phyloP scores from a whole-genome alignment of 805 yeast genomes.

The Saccharomyces mikatae region DNA sequence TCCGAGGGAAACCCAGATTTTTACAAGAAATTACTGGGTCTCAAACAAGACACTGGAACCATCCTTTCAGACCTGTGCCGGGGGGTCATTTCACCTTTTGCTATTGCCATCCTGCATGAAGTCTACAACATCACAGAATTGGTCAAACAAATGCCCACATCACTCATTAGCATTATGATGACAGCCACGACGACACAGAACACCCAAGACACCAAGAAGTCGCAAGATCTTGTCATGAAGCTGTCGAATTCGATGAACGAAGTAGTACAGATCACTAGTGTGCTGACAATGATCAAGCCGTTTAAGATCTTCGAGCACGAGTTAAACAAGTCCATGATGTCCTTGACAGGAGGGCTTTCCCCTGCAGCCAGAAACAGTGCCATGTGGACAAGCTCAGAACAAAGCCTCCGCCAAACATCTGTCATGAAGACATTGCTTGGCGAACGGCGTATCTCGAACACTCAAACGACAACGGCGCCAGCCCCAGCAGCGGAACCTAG shows the following conservation, averaged over 20 bases:
- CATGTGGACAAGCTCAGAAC: not conserved
- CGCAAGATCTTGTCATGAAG: constrained; percentile 25
- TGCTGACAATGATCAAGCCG: constrained; percentile 25
- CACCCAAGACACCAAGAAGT: constrained; percentile 1
- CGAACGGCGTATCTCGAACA: not conserved
- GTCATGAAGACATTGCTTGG: not conserved
- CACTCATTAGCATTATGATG: constrained; percentile 24
- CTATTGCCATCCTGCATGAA: constrained; percentile 23
- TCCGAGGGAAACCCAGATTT: constrained; percentile 11
- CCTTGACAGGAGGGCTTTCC: not conserved
- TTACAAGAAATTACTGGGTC: constrained; percentile 25
- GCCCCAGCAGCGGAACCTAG: not conserved
- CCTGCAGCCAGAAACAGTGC: not conserved
- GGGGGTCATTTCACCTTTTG: constrained; percentile 27
- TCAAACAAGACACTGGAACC: constrained; percentile 11
- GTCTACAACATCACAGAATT: constrained; percentile 23
- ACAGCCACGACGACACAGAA: constrained; percentile 12
- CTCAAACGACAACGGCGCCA: not conserved
- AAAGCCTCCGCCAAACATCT: not conserved
- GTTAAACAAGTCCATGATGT: constrained; percentile 1
- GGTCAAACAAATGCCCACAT: constrained; percentile 26
- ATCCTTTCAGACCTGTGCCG: constrained; percentile 8
- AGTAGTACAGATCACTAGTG: constrained; percentile 26
- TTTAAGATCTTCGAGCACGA: constrained; percentile 22
- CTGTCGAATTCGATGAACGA: constrained; percentile 29